Evolutionary conservation across 192 early-diverging fungal genomes (phyloP).

Genomic region (Cetraspora pellucida): DNA sequence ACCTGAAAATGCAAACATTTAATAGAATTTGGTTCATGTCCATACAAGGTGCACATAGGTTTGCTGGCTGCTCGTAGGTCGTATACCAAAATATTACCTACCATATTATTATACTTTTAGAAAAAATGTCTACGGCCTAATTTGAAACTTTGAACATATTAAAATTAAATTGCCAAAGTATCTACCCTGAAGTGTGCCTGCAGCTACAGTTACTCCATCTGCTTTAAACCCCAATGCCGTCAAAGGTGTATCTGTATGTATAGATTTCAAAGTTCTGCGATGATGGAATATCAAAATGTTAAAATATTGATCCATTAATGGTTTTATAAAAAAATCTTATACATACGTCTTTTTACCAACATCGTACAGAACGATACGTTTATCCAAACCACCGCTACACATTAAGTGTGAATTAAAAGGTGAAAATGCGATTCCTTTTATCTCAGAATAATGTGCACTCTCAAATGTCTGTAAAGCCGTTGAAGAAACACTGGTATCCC

Average conservation of each 20-base stretch:
- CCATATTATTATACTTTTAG: not conserved
- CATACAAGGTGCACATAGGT: conserved; percentile 35
- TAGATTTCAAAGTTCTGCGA: conserved; percentile 41
- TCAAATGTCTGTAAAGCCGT: conserved; percentile 44
- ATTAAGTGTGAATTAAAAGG: conserved; percentile 47
- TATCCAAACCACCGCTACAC: conserved; percentile 45
- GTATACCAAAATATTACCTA: conserved; percentile 44
- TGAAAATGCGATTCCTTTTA: conserved; percentile 48
- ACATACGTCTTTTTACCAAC: conserved; percentile 42
- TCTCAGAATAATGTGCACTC: conserved; percentile 38
- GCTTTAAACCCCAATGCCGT: conserved; percentile 46
- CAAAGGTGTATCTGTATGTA: conserved; percentile 40
- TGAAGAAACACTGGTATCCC: conserved; percentile 41
- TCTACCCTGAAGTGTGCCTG: conserved; percentile 43
- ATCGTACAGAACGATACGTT: conserved; percentile 45
- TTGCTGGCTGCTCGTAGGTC: conserved; percentile 44
- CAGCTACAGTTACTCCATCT: conserved; percentile 48
- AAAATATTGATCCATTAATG: no score
- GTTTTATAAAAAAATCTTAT: no score
- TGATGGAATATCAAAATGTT: no score
- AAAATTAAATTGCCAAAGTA: not conserved
- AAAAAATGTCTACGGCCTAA: not conserved
- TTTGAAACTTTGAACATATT: not conserved
- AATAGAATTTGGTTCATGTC: conserved; percentile 21
- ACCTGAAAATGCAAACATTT: conserved; percentile 39